These are phyloP conservation scores for Jamesozyma lodderae DNA, from an alignment of 805 yeast genomes.

Conservation along the genomic window DNA sequence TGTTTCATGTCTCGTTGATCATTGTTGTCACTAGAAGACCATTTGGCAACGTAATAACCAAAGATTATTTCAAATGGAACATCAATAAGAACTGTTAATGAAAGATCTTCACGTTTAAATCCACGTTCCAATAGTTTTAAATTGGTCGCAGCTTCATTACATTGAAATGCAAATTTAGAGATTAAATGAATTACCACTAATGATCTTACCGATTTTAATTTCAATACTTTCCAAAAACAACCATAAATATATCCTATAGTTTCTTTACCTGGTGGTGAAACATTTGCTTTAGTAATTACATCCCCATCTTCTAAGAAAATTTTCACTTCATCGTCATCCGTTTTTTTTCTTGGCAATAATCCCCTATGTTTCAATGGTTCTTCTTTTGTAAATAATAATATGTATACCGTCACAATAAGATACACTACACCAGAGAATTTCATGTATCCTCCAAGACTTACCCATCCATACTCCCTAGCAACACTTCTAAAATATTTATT, in stretches of 20 bases:
- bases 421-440: slow-evolving; percentile 69
- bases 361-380: slow-evolving; percentile 41
- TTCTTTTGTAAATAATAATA: slow-evolving; percentile 58
- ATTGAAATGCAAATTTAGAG: slow-evolving; percentile 88
- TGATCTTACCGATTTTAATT: slow-evolving; percentile 60
- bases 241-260: slow-evolving; percentile 47
- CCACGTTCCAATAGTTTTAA: slow-evolving; percentile 86
- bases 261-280: slow-evolving; percentile 3
- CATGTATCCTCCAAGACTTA: slow-evolving; percentile 69
- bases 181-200: slow-evolving; percentile 67
- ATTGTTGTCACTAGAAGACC: slow-evolving; percentile 59
- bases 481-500: slow-evolving; percentile 64
- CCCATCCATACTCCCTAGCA: slow-evolving; percentile 52
- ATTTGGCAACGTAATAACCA: slow-evolving; percentile 91
- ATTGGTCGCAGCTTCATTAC: slow-evolving; percentile 92
- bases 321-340: slow-evolving; percentile 7
- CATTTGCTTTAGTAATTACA: slow-evolving; percentile 11
- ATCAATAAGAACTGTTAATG: slow-evolving; percentile 85
- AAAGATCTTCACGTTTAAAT: slow-evolving; percentile 83
- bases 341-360: slow-evolving; percentile 3
- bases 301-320: slow-evolving; percentile 24
- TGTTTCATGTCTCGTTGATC: slow-evolving; percentile 4
- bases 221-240: slow-evolving; percentile 62
- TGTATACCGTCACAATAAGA: slow-evolving; percentile 52
- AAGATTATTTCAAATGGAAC: slow-evolving; percentile 93